Conservation (phyloP, 106 monocot species). For the Dendrobium catenatum region DNA sequence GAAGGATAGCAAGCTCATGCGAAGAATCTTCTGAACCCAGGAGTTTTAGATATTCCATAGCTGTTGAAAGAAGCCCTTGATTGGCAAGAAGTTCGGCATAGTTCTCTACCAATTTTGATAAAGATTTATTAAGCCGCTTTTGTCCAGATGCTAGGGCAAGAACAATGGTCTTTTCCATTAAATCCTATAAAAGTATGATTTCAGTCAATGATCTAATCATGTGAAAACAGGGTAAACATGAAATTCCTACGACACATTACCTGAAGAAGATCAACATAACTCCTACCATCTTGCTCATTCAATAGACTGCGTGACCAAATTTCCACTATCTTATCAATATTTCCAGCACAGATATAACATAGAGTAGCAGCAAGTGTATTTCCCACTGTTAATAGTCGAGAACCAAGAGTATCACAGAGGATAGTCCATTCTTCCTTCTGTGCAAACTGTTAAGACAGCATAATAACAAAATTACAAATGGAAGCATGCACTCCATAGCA, state of each 20-base stretch:
- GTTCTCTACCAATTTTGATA: constrained; percentile 89
- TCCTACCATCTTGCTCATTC: constrained; percentile 44
- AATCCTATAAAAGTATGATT: constrained; percentile 47
- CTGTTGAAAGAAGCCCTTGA: constrained; percentile 94
- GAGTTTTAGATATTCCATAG: constrained; percentile 88
- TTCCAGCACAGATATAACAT: constrained; percentile 96
- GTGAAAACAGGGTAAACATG: neutral
- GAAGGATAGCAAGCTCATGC: constrained; percentile 71
- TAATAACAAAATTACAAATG: neutral
- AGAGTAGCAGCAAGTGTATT: constrained; percentile 88
- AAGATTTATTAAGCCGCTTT: constrained; percentile 64
- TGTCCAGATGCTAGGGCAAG: constrained; percentile 78
- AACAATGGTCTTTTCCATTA: constrained; percentile 92
- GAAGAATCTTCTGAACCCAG: constrained; percentile 67
- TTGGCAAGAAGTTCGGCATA: constrained; percentile 92
- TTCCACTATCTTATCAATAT: constrained; percentile 92
- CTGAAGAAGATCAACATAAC: constrained; percentile 92
- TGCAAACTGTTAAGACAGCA: constrained; percentile 53
- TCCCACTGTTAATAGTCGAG: constrained; percentile 62
- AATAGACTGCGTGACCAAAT: constrained; percentile 81
- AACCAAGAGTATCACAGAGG: constrained; percentile 87
- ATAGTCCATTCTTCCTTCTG: constrained; percentile 86
- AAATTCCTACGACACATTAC: constrained; percentile 15
- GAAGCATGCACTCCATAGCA: neutral
- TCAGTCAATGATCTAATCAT: neutral